Conservation (phyloP, 768 basidiomycete species). For the Termitomyces sp. region DNA sequence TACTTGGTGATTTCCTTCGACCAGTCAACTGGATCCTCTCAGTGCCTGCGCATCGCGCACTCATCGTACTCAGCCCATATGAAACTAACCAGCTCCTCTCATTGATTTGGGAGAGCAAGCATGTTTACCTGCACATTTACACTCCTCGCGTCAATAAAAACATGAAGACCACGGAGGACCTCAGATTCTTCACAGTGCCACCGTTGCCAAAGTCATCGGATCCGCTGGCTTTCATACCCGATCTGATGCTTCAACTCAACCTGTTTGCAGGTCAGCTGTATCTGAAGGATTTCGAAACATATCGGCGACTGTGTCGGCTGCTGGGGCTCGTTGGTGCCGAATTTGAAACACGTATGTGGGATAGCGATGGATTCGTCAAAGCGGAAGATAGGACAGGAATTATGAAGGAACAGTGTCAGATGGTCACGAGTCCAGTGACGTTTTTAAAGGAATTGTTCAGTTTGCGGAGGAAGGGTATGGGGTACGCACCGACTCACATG, state of each 20-base stretch:
- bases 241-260: slow-evolving; percentile 28
- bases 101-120: slow-evolving; percentile 22
- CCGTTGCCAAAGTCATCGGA: slow-evolving; percentile 14
- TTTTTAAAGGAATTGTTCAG: slow-evolving; percentile 27
- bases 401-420: slow-evolving; percentile 15
- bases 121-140: slow-evolving; percentile 36
- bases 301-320: slow-evolving; percentile 26
- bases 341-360: slow-evolving; percentile 5
- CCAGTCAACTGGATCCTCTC: slow-evolving; percentile 41
- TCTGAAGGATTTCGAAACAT: slow-evolving; percentile 24
- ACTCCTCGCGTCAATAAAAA: slow-evolving; percentile 27
- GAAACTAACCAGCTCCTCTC: slow-evolving; percentile 33
- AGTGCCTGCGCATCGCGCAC: neutral
- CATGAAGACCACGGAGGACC: slow-evolving; percentile 31
- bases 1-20: slow-evolving; percentile 25
- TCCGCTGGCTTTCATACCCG: slow-evolving; percentile 5
- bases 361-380: slow-evolving; percentile 26
- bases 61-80: slow-evolving; percentile 34
- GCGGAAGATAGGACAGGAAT: slow-evolving; percentile 14
- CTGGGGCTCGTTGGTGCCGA: slow-evolving; percentile 25
- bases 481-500: slow-evolving; percentile 31
- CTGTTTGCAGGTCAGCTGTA: slow-evolving; percentile 42
- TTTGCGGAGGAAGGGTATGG: slow-evolving; percentile 31
- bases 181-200: slow-evolving; percentile 25
- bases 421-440: slow-evolving; percentile 29